Evolutionary conservation across 768 basidiomycete genomes (phyloP).

Genomic region (Dictyophora rubrovolvata): DNA sequence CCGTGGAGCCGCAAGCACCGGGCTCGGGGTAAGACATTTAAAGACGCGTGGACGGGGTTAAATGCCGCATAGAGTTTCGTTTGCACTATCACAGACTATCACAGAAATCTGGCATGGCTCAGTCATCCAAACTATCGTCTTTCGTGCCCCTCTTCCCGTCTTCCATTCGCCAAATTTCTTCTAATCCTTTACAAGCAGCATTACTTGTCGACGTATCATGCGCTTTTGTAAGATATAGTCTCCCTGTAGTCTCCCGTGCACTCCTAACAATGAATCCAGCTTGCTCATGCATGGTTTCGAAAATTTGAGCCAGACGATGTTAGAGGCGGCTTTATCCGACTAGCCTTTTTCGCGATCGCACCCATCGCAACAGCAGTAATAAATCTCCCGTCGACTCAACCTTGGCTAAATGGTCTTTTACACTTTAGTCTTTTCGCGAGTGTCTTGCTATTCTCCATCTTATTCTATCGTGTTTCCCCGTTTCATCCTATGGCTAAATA

Average conservation of each 20-base stretch:
- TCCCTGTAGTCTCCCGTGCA: not conserved
- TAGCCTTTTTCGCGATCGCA: not conserved
- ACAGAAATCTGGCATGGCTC: no score
- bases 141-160: no score
- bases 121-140: no score
- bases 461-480: slow-evolving; percentile 28
- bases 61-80: no score
- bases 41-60: no score
- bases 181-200: slow-evolving; percentile 28
- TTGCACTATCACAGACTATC: no score
- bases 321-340: not conserved
- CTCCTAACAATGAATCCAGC: not conserved
- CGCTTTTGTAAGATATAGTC: not conserved
- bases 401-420: slow-evolving; percentile 5
- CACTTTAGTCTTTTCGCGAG: not conserved
- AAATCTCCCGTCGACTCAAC: not conserved
- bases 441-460: slow-evolving; percentile 19
- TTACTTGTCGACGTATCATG: slow-evolving; percentile 19
- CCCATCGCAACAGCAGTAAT: not conserved
- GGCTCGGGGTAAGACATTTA: no score
- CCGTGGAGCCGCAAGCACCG: no score
- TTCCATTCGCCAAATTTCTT: no score
- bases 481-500: slow-evolving; percentile 28
- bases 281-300: not conserved
- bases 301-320: not conserved